Conservation (phyloP, 768 basidiomycete genomes). For the Amanita phalloides region DNA sequence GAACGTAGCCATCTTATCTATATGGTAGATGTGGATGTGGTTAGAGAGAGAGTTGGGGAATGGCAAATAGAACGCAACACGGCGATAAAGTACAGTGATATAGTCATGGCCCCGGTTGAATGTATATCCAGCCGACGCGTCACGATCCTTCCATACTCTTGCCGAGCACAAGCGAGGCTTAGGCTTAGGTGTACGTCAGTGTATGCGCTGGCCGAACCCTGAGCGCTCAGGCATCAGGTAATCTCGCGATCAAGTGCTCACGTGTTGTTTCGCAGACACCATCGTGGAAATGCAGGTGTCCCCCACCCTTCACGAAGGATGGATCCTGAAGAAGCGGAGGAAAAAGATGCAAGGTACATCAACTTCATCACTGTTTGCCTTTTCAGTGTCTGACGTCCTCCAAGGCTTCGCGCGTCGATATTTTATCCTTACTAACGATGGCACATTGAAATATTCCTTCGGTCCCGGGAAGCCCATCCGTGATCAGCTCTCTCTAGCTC, state of each 20-base stretch:
- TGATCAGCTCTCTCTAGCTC: conserved; percentile 54
- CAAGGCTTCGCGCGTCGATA: conserved; percentile 80
- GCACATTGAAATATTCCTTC: conserved; percentile 65
- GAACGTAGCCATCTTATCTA: conserved; percentile 35
- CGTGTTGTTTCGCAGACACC: background rate
- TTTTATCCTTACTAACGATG: conserved; percentile 59
- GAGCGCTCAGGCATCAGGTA: background rate
- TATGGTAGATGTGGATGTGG: conserved; percentile 28
- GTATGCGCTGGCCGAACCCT: background rate
- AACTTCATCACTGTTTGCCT: background rate
- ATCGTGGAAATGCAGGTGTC: conserved; percentile 8
- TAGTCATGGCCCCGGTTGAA: background rate
- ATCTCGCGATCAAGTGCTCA: background rate
- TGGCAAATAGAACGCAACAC: conserved; percentile 19
- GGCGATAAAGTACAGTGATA: background rate
- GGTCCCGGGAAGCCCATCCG: conserved; percentile 62
- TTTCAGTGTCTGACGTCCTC: background rate
- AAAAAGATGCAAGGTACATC: conserved; percentile 77
- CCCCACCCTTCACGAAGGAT: conserved; percentile 50
- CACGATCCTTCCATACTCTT: background rate
- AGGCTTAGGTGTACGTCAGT: background rate
- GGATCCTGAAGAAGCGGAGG: conserved; percentile 78
- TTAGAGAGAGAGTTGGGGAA: conserved; percentile 10
- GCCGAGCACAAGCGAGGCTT: background rate
- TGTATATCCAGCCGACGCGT: background rate